A percentile compares a stretch with the other conserved stretches of the same genome.
Evolutionary conservation across 495 filamentous ascomycete genomes (phyloP).

Genomic region (Aspergillus sclerotioniger): DNA sequence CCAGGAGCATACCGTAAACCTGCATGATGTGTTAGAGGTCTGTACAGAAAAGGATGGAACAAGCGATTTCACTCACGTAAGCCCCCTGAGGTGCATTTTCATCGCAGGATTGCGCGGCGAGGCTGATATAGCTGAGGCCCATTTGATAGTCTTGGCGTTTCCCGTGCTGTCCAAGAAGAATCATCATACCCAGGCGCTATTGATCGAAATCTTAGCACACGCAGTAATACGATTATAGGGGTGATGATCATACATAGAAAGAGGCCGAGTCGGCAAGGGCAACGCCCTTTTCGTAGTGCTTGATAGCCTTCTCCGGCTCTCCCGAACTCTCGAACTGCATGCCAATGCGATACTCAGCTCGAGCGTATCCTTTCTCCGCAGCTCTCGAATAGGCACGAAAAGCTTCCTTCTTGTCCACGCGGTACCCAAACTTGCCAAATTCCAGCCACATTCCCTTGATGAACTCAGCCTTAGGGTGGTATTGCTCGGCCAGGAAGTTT

Average conservation of each 20-base stretch:
- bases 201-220: constrained; percentile 21
- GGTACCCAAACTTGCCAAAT: constrained; percentile 91
- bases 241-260: constrained; percentile 58
- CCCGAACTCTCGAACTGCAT: constrained; percentile 97
- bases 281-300: constrained; percentile 81
- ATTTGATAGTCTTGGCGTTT: constrained; percentile 74
- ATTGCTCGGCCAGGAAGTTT: constrained; percentile 82
- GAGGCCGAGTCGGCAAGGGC: constrained; percentile 83
- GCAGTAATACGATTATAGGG: background rate
- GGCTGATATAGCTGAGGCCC: constrained; percentile 77
- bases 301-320: constrained; percentile 83
- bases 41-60: background rate
- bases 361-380: constrained; percentile 86
- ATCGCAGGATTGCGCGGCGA: constrained; percentile 83
- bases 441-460: constrained; percentile 96
- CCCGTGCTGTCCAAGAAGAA: constrained; percentile 87
- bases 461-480: constrained; percentile 91
- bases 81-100: constrained; percentile 97
- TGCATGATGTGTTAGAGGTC: constrained; percentile 22
- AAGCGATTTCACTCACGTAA: constrained; percentile 54
- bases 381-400: constrained; percentile 80
- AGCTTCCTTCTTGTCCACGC: constrained; percentile 90
- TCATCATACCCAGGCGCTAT: constrained; percentile 93
- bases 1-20: constrained; percentile 93
- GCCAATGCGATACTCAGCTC: constrained; percentile 94